Conservation (phyloP, 352 stramenopile species). For the Phytophthora pistaciae region DNA sequence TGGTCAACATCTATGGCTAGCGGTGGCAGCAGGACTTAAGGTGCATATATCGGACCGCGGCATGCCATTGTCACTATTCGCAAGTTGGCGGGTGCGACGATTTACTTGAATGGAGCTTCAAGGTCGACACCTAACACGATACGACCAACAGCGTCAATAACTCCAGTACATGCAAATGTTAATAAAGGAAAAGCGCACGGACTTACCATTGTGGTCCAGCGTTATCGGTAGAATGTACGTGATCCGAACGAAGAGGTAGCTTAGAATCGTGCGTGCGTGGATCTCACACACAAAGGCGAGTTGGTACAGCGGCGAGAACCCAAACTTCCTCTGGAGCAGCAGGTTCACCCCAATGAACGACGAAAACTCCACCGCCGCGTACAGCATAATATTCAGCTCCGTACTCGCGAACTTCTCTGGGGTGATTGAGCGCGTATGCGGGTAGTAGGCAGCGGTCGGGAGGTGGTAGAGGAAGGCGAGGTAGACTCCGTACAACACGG, state of each 20-base stretch:
- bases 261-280: conserved; percentile 31
- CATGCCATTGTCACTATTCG: too few relatives aligned
- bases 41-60: too few relatives aligned
- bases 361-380: conserved; percentile 20
- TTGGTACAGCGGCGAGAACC: conserved; percentile 35
- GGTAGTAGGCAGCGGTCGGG: conserved; percentile 24
- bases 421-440: conserved; percentile 4
- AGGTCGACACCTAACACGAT: background rate
- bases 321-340: conserved; percentile 15
- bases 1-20: too few relatives aligned
- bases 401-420: background rate
- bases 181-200: too few relatives aligned
- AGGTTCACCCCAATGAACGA: conserved; percentile 13
- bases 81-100: too few relatives aligned
- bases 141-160: background rate
- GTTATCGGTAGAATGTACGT: conserved; percentile 36
- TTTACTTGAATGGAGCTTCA: conserved; percentile 3
- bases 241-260: conserved; percentile 37
- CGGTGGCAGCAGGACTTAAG: too few relatives aligned
- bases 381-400: conserved; percentile 13
- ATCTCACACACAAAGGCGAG: conserved; percentile 44
- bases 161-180: too few relatives aligned
- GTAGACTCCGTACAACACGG: conserved; percentile 35
- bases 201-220: conserved; percentile 28
- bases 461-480: conserved; percentile 21